phyloP scores from a whole-genome alignment of 768 basidiomycete genomes.

The Boletus tomentosulus region DNA sequence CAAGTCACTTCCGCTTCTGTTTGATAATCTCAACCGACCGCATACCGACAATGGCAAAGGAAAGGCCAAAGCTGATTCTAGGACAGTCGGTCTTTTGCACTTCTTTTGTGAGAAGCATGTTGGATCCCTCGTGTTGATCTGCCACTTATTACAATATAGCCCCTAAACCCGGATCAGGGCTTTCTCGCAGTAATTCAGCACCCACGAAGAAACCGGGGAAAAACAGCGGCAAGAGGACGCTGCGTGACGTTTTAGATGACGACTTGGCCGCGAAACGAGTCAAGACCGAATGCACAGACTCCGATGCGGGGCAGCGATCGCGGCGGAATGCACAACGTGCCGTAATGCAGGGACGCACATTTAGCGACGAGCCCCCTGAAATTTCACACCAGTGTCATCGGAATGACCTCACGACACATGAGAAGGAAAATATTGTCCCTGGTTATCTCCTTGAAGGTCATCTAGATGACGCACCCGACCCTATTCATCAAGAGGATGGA shows the following conservation, averaged over 20 bases:
- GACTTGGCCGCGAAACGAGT: constrained; percentile 54
- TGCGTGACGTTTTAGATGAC: constrained; percentile 66
- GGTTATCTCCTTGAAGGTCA: constrained; percentile 39
- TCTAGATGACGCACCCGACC: constrained; percentile 36
- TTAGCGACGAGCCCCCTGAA: constrained; percentile 18
- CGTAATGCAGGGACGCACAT: constrained; percentile 10
- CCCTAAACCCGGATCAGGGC: constrained; percentile 24
- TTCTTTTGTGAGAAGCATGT: constrained; percentile 56
- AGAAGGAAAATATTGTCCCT: constrained; percentile 38
- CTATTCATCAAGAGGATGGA: constrained; percentile 72
- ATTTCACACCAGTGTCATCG: constrained; percentile 30
- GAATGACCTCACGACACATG: constrained; percentile 40
- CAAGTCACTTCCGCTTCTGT: constrained; percentile 38
- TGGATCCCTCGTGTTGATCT: constrained; percentile 36
- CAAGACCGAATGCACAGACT: constrained; percentile 21
- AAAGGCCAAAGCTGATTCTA: constrained; percentile 32
- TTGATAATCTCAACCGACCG: constrained; percentile 23
- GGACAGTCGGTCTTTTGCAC: constrained; percentile 43
- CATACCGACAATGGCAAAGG: constrained; percentile 43
- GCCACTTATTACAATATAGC: constrained; percentile 27
- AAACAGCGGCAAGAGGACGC: constrained; percentile 71
- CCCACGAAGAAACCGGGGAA: constrained; percentile 41
- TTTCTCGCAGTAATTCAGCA: constrained; percentile 26
- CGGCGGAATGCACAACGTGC: constrained; percentile 10
- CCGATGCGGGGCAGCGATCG: constrained; percentile 30